Evolutionary conservation across 139 green algal genomes (phyloP).

Genomic region (Chlorella vulgaris): DNA sequence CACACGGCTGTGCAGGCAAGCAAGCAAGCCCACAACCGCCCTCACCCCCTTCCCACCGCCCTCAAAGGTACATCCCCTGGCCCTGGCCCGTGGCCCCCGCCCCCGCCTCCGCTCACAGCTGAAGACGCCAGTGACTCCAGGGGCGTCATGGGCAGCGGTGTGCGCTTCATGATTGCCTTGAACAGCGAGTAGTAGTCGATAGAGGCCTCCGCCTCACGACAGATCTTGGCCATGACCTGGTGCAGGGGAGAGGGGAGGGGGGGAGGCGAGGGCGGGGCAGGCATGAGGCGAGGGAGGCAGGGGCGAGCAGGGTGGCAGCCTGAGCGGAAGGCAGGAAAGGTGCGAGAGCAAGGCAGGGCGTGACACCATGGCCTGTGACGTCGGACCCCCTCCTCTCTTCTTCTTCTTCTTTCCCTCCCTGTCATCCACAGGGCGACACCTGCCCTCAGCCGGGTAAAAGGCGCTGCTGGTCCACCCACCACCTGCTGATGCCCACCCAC

Average conservation of each 20-base stretch:
- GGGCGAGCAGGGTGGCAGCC: too few relatives aligned
- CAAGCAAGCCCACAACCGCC: too few relatives aligned
- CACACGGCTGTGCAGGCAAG: too few relatives aligned
- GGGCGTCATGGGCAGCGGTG: slow-evolving; percentile 89
- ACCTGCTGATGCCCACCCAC: not conserved
- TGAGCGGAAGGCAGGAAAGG: too few relatives aligned
- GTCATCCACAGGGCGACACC: too few relatives aligned
- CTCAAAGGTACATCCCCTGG: not conserved
- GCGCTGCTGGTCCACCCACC: too few relatives aligned
- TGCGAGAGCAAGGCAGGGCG: not conserved
- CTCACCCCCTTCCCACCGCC: not conserved
- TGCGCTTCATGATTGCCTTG: slow-evolving; percentile 89
- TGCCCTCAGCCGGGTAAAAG: too few relatives aligned
- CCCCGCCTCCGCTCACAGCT: slow-evolving; percentile 64
- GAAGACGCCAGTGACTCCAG: slow-evolving; percentile 95
- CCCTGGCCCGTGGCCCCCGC: too few relatives aligned
- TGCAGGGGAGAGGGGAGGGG: not conserved
- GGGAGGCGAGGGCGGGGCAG: not conserved
- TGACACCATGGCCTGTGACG: too few relatives aligned
- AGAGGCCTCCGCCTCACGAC: slow-evolving; percentile 88
- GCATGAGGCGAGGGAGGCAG: too few relatives aligned
- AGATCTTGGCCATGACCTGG: slow-evolving; percentile 93
- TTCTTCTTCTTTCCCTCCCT: too few relatives aligned
- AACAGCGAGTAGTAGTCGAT: slow-evolving; percentile 96
- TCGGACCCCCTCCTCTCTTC: too few relatives aligned